A percentile compares a stretch with the other conserved stretches of the same genome.
Evolutionary conservation across 1,139 yeast species (phyloP).

Genomic region (Pneumocystis sp.): DNA sequence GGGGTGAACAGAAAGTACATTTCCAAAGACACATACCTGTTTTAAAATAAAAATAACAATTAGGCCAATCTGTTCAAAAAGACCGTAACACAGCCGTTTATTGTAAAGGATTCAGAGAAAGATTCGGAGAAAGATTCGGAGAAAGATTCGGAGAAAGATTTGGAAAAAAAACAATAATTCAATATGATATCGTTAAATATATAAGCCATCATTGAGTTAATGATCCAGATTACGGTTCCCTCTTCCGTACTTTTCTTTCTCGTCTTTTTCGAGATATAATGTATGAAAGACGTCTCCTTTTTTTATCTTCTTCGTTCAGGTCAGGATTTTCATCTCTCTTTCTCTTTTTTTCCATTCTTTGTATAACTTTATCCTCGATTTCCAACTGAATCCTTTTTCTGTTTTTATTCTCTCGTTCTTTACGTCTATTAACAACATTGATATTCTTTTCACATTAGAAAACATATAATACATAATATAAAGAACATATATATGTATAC

Average conservation of each 20-base stretch:
- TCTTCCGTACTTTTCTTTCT: background rate
- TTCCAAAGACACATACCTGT: background rate
- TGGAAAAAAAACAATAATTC: too few species aligned
- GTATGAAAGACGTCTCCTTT: background rate
- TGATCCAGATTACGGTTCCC: background rate
- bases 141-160: too few species aligned
- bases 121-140: too few species aligned
- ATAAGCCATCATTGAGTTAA: too few species aligned
- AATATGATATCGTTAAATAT: too few species aligned
- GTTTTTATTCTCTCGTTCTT: slow-evolving; percentile 45
- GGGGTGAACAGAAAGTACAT: slow-evolving; percentile 39
- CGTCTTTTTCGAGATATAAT: background rate
- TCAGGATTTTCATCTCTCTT: background rate
- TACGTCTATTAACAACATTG: slow-evolving; percentile 77
- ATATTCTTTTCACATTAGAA: slow-evolving; percentile 36
- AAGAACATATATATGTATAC: background rate
- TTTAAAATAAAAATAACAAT: background rate
- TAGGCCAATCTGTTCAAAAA: background rate
- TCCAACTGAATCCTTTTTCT: slow-evolving; percentile 25
- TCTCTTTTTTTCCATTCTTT: background rate
- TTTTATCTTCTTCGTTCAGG: background rate
- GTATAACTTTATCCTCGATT: background rate
- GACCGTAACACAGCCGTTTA: background rate
- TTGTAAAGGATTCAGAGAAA: background rate
- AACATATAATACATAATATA: background rate